Evolutionary conservation across 441 rosid species (phyloP).

Genomic region (Gossypium schwendimanii): DNA sequence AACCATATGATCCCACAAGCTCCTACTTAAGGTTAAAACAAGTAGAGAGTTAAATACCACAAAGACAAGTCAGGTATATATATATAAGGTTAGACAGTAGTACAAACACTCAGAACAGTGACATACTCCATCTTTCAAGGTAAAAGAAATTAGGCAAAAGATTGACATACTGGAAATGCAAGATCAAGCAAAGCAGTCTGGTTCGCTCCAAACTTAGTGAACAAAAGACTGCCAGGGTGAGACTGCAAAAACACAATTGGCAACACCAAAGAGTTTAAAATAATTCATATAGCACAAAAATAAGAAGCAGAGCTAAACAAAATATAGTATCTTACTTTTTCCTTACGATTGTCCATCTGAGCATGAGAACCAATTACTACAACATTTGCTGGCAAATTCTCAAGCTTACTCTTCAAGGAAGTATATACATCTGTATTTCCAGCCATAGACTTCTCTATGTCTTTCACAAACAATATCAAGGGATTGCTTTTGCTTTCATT

Average conservation of each 20-base stretch:
- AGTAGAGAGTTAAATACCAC: slow-evolving; percentile 10
- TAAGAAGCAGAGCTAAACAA: slow-evolving; percentile 2
- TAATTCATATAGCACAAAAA: background rate
- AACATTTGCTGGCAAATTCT: slow-evolving; percentile 67
- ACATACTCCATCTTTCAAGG: slow-evolving; percentile 2
- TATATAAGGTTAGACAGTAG: background rate
- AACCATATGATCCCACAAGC: background rate
- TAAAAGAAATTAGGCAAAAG: background rate
- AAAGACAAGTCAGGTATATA: background rate
- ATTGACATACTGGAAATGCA: slow-evolving; percentile 75
- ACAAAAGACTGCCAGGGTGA: slow-evolving; percentile 90
- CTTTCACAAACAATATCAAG: slow-evolving; percentile 79
- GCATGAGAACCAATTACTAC: slow-evolving; percentile 83
- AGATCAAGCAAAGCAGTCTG: slow-evolving; percentile 93
- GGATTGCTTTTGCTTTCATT: slow-evolving; percentile 70
- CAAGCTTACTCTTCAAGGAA: slow-evolving; percentile 69
- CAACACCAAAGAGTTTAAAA: background rate
- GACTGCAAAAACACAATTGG: slow-evolving; percentile 44
- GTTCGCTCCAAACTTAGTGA: slow-evolving; percentile 92
- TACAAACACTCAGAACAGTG: background rate
- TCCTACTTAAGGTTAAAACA: background rate
- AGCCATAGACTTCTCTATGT: slow-evolving; percentile 77
- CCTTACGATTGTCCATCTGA: slow-evolving; percentile 87
- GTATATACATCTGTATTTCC: slow-evolving; percentile 72
- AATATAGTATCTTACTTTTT: slow-evolving; percentile 56